phyloP scores from a whole-genome alignment of 2,329 filamentous ascomycete species.

The Ploettnerulaceae sp. region DNA sequence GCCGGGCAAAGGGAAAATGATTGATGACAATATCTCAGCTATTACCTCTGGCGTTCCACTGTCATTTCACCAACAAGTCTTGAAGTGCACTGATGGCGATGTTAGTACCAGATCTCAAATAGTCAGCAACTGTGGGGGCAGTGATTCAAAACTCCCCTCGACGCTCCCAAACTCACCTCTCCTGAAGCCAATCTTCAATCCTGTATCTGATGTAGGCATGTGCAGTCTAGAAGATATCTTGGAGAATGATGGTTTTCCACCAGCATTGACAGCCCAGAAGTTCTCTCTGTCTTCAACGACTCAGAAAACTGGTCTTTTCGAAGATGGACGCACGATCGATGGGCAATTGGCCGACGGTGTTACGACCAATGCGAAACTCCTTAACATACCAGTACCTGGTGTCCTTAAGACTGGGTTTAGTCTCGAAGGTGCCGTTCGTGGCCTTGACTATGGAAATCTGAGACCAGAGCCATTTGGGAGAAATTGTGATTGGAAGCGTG shows the following conservation, averaged over 20 bases:
- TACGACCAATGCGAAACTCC: slow-evolving; percentile 14
- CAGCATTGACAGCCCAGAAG: background rate
- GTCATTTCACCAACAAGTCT: slow-evolving; percentile 1
- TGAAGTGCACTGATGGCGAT: background rate
- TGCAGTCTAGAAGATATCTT: slow-evolving; percentile 13
- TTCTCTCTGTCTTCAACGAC: background rate
- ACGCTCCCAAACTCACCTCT: slow-evolving; percentile 2
- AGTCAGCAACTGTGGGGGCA: background rate
- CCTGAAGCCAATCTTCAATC: background rate
- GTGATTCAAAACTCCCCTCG: background rate
- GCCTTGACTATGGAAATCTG: slow-evolving; percentile 18
- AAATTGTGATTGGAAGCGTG: background rate
- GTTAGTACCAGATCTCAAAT: background rate
- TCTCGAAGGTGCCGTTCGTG: slow-evolving; percentile 11
- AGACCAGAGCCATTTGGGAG: background rate
- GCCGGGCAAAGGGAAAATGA: background rate
- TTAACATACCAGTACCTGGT: slow-evolving; percentile 15
- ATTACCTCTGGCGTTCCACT: background rate
- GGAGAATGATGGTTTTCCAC: slow-evolving; percentile 1
- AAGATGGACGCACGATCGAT: slow-evolving; percentile 11
- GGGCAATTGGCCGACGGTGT: slow-evolving; percentile 15
- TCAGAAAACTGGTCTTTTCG: background rate
- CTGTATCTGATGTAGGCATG: slow-evolving; percentile 14
- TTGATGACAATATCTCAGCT: background rate
- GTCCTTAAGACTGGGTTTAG: slow-evolving; percentile 25